Percentiles rank a stretch among this genome's conserved stretches.
Conservation (phyloP, 192 early-diverging fungal species). For the Entomortierella beljakovae region DNA sequence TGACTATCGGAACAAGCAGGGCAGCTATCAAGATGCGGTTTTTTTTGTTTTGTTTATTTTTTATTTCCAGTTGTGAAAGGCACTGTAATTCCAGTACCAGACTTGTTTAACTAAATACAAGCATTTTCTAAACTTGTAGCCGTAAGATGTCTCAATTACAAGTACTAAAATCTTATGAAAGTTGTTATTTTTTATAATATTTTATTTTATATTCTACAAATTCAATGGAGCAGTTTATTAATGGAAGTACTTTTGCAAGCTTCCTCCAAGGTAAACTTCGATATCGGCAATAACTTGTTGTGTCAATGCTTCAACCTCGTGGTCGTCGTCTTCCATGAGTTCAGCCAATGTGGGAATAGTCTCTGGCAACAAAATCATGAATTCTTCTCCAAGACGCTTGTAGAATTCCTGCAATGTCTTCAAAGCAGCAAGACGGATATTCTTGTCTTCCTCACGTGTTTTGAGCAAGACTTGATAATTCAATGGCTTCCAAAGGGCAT, state of each 20-base stretch:
- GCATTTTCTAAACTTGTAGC: no score
- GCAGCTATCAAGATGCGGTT: no score
- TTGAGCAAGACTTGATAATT: constrained; percentile 86
- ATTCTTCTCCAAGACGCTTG: constrained; percentile 91
- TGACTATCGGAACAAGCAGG: constrained; percentile 25
- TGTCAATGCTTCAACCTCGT: constrained; percentile 82
- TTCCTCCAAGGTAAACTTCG: constrained; percentile 92
- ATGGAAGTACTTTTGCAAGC: constrained; percentile 86
- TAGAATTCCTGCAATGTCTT: constrained; percentile 85
- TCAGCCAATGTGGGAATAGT: constrained; percentile 96
- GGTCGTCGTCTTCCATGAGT: constrained; percentile 94
- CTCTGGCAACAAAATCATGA: constrained; percentile 90
- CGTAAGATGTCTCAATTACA: no score
- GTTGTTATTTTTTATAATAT: no score
- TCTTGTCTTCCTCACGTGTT: constrained; percentile 75
- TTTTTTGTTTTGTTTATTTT: no score
- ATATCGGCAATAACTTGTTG: constrained; percentile 88
- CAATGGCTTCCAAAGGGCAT: constrained; percentile 88
- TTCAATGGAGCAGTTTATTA: constrained; percentile 37
- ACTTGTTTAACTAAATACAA: no score
- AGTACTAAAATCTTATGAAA: no score
- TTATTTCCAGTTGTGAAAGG: no score
- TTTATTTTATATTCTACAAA: background rate
- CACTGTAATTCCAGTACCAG: no score
- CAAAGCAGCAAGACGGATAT: constrained; percentile 79